Conservation (phyloP, 1,139 yeast genomes). For the Meyerozyma sp. region DNA sequence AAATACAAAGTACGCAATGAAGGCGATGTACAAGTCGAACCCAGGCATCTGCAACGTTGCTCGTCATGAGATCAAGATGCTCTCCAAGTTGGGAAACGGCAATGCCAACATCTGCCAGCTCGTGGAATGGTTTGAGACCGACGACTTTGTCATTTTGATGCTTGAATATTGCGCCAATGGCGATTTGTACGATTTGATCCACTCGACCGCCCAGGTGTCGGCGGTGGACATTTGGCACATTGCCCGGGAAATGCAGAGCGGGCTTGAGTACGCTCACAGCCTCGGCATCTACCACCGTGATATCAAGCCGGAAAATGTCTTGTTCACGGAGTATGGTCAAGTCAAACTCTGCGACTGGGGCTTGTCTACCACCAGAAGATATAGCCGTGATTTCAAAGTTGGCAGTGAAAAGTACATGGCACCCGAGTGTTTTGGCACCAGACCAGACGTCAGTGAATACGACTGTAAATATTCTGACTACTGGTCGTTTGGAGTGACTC, state of each 20-base stretch:
- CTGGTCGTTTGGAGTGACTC: conserved; percentile 40
- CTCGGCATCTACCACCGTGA: conserved; percentile 48
- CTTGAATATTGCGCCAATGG: conserved; percentile 48
- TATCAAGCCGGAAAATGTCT: conserved; percentile 50
- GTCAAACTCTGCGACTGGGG: conserved; percentile 58
- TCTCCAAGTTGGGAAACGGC: conserved; percentile 28
- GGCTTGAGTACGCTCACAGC: conserved; percentile 37
- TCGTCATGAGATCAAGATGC: conserved; percentile 40
- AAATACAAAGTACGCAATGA: conserved; percentile 34
- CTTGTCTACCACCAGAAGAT: conserved; percentile 34
- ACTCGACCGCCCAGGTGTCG: conserved; percentile 14
- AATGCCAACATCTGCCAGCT: conserved; percentile 42
- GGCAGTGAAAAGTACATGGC: conserved; percentile 60
- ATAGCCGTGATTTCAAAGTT: conserved; percentile 41
- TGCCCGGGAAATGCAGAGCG: conserved; percentile 35
- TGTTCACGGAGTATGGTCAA: conserved; percentile 32
- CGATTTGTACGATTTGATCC: conserved; percentile 44
- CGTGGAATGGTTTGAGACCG: conserved; percentile 37
- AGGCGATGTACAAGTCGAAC: conserved; percentile 32
- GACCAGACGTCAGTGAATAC: conserved; percentile 18
- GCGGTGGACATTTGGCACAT: conserved; percentile 21
- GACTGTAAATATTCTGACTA: conserved; percentile 34
- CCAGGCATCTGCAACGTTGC: conserved; percentile 26
- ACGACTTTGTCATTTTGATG: conserved; percentile 36
- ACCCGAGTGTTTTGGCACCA: conserved; percentile 36